Base-by-base conservation (phyloP, 139 green algal species). In the Haematococcus lacustris region DNA sequence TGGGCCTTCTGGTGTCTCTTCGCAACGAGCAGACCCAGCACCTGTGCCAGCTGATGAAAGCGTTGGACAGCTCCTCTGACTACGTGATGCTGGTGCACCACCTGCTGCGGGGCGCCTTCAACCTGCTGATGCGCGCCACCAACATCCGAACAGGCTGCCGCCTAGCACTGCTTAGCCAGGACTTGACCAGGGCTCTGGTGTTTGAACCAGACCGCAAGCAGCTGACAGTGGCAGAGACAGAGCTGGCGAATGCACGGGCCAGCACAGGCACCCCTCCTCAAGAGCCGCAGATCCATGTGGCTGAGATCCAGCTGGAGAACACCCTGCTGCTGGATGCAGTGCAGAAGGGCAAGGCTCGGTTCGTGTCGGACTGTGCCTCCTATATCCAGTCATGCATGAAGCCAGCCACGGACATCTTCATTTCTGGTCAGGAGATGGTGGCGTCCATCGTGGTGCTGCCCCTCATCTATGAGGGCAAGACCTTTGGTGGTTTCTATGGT, bases 321-420 rank as follows among this genome's bases (percentile, higher is more conserved):
- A 89, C 84, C 57, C 69, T 89, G 41, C 76, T 89, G 80, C 74
- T 84, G 69, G 80, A 86, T 30, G 80, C 80, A 6, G 80, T 89
- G 60, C 78, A 85, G 68, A 86, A 86, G 78, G 78, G 84, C 76
- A 89, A 89, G 67, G 84, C 84, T 26, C 84, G 84, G 34, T 89
- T 89, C 67, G 84, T 89, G 53, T 78, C 63, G 0, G 84, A 89
- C 74, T 86, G 80, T 47, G 80, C 84, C 3, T 83, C 74, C 2
- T 89, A 86, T 74, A 83, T 89, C 39, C 83, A 88, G 77, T 78
- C 68, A 1, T 88, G 83, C 76, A 86, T 86, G 80, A 86, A 85
- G 71, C 83, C 83, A 38, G 83, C 83, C 25, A 85, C 80, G 1
- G 84, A 89, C 66, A 86, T 89, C 60, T 86, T 89, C 78, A 89